Evolutionary conservation across 2,329 filamentous ascomycete genomes (phyloP), one percentile per base, ranked within the genome.

Genomic region (Fusarium sp.): DNA sequence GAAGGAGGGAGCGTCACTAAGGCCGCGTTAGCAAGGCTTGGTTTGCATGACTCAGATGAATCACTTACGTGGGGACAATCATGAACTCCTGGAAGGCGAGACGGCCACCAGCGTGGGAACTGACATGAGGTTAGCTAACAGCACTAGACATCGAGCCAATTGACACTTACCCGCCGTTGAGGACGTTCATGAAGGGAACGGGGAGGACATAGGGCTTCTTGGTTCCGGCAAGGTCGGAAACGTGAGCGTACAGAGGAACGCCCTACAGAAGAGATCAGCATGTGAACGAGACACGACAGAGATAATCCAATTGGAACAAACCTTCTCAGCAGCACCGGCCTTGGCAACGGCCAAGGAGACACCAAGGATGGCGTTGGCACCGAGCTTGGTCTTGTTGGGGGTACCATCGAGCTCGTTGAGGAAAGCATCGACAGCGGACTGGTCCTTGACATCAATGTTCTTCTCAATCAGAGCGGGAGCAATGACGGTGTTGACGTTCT

Each of bases 71-170:
- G 76, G 94, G 94, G 68, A 96, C 94, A 80, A 97, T 96, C 95
- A 97, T 97, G 90, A 97, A 97, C 87, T 97, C 95, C 87, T 97
- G 95, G 92, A 97, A 97, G 78, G 94, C 94, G 80, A 97, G 91
- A 84, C 95, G 94, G 82, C 97, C 97, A 91, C 97, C 97, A 78
- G 97, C 97, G 89, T 99, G 97, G 82, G 96, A 98, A 79, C 97
- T 88, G 33, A 41, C 48, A 66, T 29, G 20, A 54, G 24, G 68
- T 81, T 68, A 80, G 78, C 43, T 24, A 9, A 22, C 7, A 13
- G 39, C 13, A 18, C 13, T n/a, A 45, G 22, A 16, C n/a, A 14
- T 5, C 13, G n/a, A 29, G 8, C 24, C 6, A 11, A 18, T 37
- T 48, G 27, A 33, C 43, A 76, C 85, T 82, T 80, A 88, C 86